A percentile compares a stretch with the other conserved stretches of the same genome.
Conservation (phyloP, 148 eudicot species). For the Spergularia marina region DNA sequence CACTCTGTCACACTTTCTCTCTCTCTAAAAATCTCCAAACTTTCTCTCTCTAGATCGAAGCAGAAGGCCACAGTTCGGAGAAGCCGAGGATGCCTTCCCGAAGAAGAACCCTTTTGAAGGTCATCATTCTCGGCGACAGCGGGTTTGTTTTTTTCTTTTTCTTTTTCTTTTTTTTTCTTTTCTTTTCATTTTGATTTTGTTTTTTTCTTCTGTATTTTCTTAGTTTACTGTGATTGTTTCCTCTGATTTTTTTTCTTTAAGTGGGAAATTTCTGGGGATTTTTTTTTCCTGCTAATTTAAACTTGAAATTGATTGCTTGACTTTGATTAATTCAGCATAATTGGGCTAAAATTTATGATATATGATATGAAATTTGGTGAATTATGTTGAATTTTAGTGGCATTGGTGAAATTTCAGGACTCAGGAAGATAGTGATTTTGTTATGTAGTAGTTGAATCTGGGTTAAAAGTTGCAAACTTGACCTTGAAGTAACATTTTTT, state of each 20-base stretch:
- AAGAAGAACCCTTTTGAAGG: conserved; percentile 86
- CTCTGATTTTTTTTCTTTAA: no score
- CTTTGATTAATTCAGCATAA: no score
- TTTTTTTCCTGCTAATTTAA: no score
- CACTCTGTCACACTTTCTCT: conserved; percentile 22
- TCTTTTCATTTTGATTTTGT: conserved; percentile 2
- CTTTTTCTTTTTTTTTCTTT: conserved; percentile 14
- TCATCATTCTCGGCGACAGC: conserved; percentile 97
- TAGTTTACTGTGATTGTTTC: no score
- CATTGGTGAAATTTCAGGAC: neutral
- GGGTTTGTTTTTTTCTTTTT: conserved; percentile 43
- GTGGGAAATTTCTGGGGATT: no score
- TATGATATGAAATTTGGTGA: neutral
- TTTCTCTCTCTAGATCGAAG: conserved; percentile 21
- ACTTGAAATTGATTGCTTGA: no score
- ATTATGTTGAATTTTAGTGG: conserved; percentile 10
- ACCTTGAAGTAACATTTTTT: no score
- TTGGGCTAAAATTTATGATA: neutral
- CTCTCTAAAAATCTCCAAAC: conserved; percentile 10
- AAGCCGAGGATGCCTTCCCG: conserved; percentile 68
- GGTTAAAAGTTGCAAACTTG: neutral
- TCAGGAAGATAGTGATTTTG: neutral
- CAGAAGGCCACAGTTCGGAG: neutral
- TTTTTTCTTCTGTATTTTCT: neutral
- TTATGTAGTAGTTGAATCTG: neutral